Evolutionary conservation across 2,329 filamentous ascomycete species (phyloP).

Genomic region (Talaromyces sp.): DNA sequence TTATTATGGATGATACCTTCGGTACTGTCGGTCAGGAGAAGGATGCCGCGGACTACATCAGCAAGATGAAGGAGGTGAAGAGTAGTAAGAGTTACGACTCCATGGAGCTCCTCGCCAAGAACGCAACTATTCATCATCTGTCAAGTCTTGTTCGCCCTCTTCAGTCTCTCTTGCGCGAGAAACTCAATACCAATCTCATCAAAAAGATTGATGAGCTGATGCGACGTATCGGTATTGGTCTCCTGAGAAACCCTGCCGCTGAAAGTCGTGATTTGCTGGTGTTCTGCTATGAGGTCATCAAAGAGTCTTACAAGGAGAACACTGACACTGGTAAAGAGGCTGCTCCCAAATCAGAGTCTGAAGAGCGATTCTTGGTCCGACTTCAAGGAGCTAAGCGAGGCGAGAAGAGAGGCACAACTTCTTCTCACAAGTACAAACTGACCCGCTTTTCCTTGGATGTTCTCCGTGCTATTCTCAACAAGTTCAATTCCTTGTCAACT

Average conservation of each 20-base stretch:
- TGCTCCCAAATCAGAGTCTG: conserved; percentile 29
- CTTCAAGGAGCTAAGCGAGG: conserved; percentile 74
- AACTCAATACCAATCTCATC: conserved; percentile 78
- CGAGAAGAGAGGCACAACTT: conserved; percentile 70
- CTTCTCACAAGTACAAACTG: conserved; percentile 84
- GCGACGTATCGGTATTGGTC: conserved; percentile 76
- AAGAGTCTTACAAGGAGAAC: conserved; percentile 74
- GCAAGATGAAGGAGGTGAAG: conserved; percentile 96
- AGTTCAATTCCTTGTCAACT: conserved; percentile 79
- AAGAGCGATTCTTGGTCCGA: conserved; percentile 73
- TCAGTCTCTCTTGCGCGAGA: conserved; percentile 77
- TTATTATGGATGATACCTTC: conserved; percentile 98
- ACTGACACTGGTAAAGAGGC: conserved; percentile 43
- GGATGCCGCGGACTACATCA: conserved; percentile 92
- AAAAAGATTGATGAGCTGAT: conserved; percentile 90
- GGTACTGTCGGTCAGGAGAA: conserved; percentile 92
- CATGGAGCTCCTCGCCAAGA: conserved; percentile 88
- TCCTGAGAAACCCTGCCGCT: conserved; percentile 78
- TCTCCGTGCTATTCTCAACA: conserved; percentile 80
- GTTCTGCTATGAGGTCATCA: conserved; percentile 93
- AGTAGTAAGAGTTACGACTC: conserved; percentile 98
- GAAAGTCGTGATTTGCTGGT: conserved; percentile 81
- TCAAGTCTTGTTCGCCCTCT: conserved; percentile 77
- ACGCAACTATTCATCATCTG: conserved; percentile 73
- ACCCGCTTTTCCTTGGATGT: conserved; percentile 86